phyloP scores from a whole-genome alignment of 208 protist genomes.

The Vickermania ingenoplastis region DNA sequence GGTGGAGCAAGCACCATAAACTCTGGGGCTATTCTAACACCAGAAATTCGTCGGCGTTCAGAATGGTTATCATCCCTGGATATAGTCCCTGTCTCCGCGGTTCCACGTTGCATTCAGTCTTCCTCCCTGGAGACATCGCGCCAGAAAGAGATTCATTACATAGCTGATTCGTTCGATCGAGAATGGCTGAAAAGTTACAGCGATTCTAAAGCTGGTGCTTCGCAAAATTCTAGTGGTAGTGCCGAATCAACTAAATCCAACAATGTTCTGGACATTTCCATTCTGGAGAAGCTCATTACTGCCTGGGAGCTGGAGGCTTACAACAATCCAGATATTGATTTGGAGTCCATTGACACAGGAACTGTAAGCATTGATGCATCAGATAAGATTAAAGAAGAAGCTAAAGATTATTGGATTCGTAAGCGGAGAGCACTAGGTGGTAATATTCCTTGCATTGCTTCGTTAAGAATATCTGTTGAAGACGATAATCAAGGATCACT shows the following conservation, averaged over 20 bases:
- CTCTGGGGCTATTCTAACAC: conserved; percentile 44
- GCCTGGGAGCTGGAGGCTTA: conserved; percentile 1
- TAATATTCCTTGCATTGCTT: conserved; percentile 48
- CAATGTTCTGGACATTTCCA: conserved; percentile 8
- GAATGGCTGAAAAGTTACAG: conserved; percentile 36
- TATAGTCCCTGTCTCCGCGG: conserved; percentile 23
- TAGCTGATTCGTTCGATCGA: conserved; percentile 51
- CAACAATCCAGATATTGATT: not conserved
- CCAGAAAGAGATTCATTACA: conserved; percentile 35
- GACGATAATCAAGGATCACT: conserved; percentile 55
- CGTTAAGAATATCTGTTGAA: conserved; percentile 31
- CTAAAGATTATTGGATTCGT: conserved; percentile 64
- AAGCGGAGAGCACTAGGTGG: conserved; percentile 40
- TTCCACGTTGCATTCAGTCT: too few relatives aligned
- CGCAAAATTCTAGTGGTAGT: too few relatives aligned
- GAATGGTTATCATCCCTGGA: conserved; percentile 38
- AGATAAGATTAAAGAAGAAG: conserved; percentile 24
- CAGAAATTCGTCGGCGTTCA: conserved; percentile 23
- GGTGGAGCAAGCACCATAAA: conserved; percentile 17
- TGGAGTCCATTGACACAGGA: not conserved
- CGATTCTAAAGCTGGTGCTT: conserved; percentile 12
- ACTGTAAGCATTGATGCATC: conserved; percentile 13
- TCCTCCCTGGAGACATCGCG: too few relatives aligned
- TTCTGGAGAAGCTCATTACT: conserved; percentile 14
- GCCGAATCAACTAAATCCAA: too few relatives aligned